Base-by-base conservation (phyloP, 2,329 filamentous ascomycete genomes). In the Paramyrothecium sp. region DNA sequence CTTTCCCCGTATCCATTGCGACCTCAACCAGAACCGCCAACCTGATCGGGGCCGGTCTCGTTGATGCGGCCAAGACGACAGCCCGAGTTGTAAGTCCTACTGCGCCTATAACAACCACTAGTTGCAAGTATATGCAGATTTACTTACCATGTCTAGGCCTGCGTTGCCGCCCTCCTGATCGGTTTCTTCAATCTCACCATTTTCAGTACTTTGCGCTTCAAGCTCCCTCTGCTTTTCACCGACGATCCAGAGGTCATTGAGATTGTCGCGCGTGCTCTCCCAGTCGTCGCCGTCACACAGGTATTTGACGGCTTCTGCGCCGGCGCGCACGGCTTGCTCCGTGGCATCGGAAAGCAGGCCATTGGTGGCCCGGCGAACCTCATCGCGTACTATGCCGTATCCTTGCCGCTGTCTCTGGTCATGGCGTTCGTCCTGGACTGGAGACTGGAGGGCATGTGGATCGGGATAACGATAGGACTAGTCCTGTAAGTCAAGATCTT, bases 301-400 rank as follows among this genome's bases (percentile, higher is more conserved):
- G 82, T 97, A 22, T 93, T 96, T 65, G 94, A 99, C 72, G 87
- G 90, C 1, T 72, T 96, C 19, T 86, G 90, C 0, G 85, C 90
- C 3, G 89, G 89, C 44, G 92, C 90, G 57, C 93, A 95, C 67
- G 94, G 93, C 26, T 81, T 97, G 44, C 81, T 98, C 26, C 84
- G 95, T 47, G 94, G 94, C 13, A 84, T 98, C 17, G 95, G 95
- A 3, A 86, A 90, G 57, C 94, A 98, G 73, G 88, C 92, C 61
- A 87, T 98, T 56, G 94, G 94, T 13, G 93, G 94, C 0, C 97
- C 94, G 65, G 88, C 93, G 8, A 96, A 95, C 67, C 75, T 98
- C 2, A 85, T 92, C 53, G 88, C 89, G 21, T 97, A 97, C 76
- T 99, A 98, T 73, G 77, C 84, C 19, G 82, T 98, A 23, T 94